Base-by-base conservation (phyloP, 805 yeast species). In the Candida cerambycidarum region DNA sequence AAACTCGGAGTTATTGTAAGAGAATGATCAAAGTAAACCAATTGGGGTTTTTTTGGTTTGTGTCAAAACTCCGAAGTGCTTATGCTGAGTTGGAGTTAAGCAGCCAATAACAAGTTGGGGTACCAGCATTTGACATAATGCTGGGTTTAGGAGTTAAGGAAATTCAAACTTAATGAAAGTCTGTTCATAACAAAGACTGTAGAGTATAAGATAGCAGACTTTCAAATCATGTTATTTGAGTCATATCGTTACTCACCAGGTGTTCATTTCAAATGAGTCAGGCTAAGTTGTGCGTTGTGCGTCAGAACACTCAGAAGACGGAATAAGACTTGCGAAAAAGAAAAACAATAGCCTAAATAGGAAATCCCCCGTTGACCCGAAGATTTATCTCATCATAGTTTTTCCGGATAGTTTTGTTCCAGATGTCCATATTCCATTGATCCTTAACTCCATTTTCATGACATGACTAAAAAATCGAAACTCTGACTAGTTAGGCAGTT, bases 391-490 rank as follows among this genome's bases (percentile, higher is more conserved):
- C 18, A 23, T 14, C 18, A 14, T 6, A 34, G 29, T 34, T 34
- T 34, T 34, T 34, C 38, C 38, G 38, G 23, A 14, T 7, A 9
- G 8, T 9, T 13, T 23, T 16, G 13, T 34, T 34, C 38, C 38
- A 34, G 15, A 34, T 15, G 11, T 23, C 38, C 38, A 18, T 21
- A 24, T 23, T 34, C 38, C 38, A 21, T 34, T 34, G 14, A 12
- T 13, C 38, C 38, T 34, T 23, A 34, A 21, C 29, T 34, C 38
- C 38, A 34, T 21, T 21, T 21, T 21, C 23, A 21, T 21, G n/a
- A n/a, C 8, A 21, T 13, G 3, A 10, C n/a, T 4, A 3, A n/a
- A n/a, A n/a, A n/a, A n/a, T n/a, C n/a, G n/a, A n/a, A n/a, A n/a
- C n/a, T n/a, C n/a, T n/a, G n/a, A n/a, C n/a, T n/a, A n/a, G n/a